A percentile compares a stretch with the other conserved stretches of the same genome.
These are phyloP conservation scores for Agaricales sp. DNA, from an alignment of 1,284 basidiomycete species.

Conservation along the genomic window DNA sequence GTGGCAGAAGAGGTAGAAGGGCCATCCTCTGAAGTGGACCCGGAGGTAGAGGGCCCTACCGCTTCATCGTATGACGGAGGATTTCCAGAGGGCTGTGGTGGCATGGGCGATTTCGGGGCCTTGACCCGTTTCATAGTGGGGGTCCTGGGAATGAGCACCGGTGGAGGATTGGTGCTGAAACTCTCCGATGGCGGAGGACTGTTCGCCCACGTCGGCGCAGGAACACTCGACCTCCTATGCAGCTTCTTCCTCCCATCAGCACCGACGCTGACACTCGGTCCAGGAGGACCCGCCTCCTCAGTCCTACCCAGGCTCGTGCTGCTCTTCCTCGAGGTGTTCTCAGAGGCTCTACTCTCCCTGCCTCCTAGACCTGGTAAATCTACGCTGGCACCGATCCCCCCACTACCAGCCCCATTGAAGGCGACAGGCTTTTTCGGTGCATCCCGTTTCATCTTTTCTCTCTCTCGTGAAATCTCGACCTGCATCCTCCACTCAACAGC, in stretches of 20 bases:
- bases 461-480: slow-evolving; percentile 63
- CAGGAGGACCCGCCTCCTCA: neutral
- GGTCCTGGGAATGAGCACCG: neutral
- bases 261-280: neutral
- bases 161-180: neutral
- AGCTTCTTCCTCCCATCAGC: neutral
- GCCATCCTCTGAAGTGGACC: too few species aligned
- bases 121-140: neutral
- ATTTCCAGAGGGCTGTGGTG: neutral
- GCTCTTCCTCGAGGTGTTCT: neutral
- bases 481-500: slow-evolving; percentile 80
- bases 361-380: too few species aligned
- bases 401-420: too few species aligned
- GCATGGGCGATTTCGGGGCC: neutral
- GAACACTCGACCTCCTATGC: neutral
- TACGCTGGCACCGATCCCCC: too few species aligned
- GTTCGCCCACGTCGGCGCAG: too few species aligned
- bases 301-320: neutral
- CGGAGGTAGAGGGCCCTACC: too few species aligned
- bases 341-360: too few species aligned
- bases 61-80: neutral
- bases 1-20: too few species aligned
- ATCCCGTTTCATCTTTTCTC: slow-evolving; percentile 55
- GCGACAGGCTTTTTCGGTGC: slow-evolving; percentile 41
- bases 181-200: neutral